These are phyloP conservation scores for Fusarium sp. DNA, from an alignment of 2,329 filamentous ascomycete species.

Conservation along the genomic window DNA sequence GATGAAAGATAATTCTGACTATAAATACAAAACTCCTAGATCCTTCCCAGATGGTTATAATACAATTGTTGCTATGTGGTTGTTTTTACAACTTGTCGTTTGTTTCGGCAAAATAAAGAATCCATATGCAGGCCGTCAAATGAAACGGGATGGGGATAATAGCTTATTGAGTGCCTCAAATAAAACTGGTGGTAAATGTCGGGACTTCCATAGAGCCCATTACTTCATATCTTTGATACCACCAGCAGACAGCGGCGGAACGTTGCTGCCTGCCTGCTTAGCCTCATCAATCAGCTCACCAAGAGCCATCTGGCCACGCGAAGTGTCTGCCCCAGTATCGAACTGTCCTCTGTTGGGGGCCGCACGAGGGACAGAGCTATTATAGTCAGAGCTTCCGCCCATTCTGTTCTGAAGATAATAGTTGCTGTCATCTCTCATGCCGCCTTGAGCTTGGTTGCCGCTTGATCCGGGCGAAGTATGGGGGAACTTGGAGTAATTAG, in stretches of 20 bases:
- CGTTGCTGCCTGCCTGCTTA: conserved; percentile 1
- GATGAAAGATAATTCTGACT: too few relatives aligned
- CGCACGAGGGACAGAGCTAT: conserved; percentile 3
- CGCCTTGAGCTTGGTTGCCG: neutral
- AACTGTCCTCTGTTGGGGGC: conserved; percentile 10
- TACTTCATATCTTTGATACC: conserved; percentile 18
- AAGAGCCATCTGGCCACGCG: conserved; percentile 5
- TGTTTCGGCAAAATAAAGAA: neutral
- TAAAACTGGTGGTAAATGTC: neutral
- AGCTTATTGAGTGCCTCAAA: neutral
- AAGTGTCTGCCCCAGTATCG: fast-evolving
- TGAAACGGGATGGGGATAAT: neutral
- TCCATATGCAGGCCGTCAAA: neutral
- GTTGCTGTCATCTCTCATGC: conserved; percentile 14
- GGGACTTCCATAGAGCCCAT: neutral
- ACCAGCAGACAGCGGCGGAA: conserved; percentile 7
- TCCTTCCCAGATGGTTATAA: too few relatives aligned
- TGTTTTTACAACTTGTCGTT: neutral
- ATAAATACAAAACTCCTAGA: too few relatives aligned
- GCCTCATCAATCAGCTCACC: conserved; percentile 8
- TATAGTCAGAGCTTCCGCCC: neutral
- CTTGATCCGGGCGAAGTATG: neutral
- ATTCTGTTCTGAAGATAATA: conserved; percentile 19
- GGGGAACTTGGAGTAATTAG: conserved; percentile 12
- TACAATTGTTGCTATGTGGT: too few relatives aligned